phyloP scores from a whole-genome alignment of 1,284 basidiomycete genomes.

The Laetiporus sulphureus region DNA sequence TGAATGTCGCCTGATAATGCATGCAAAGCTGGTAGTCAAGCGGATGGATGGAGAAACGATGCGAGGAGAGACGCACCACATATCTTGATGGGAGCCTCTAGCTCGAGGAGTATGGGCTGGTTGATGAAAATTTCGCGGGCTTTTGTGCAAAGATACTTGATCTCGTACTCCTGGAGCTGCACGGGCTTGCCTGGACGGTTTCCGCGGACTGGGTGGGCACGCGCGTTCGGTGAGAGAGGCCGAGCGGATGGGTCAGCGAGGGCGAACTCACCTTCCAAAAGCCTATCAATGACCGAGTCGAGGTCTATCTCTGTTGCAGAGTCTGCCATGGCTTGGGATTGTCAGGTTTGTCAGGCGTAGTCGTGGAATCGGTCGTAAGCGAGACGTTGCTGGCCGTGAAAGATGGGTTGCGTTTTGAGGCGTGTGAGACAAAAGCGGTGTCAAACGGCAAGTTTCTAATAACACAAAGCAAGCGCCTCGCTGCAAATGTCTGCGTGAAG shows the following conservation, averaged over 20 bases:
- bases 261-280: slow-evolving; percentile 81
- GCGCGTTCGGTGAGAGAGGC: slow-evolving; percentile 12
- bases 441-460: slow-evolving; percentile 7
- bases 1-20: slow-evolving; percentile 77
- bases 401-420: slow-evolving; percentile 18
- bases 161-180: slow-evolving; percentile 92
- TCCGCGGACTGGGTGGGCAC: slow-evolving; percentile 65
- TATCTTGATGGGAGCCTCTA: slow-evolving; percentile 96
- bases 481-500: slow-evolving; percentile 3
- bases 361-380: slow-evolving; percentile 23
- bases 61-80: slow-evolving; percentile 57
- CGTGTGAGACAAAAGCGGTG: slow-evolving; percentile 11
- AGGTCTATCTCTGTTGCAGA: slow-evolving; percentile 86
- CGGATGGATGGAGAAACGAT: not conserved
- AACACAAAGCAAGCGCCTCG: slow-evolving; percentile 9
- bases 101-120: slow-evolving; percentile 89
- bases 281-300: slow-evolving; percentile 95
- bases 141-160: slow-evolving; percentile 93
- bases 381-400: slow-evolving; percentile 23
- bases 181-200: slow-evolving; percentile 93
- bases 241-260: slow-evolving; percentile 13
- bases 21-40: slow-evolving; percentile 4
- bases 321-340: slow-evolving; percentile 45
- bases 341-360: slow-evolving; percentile 14
- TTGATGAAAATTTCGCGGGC: slow-evolving; percentile 95